Conservation (phyloP, 257 asterid genomes). For the Sherardia arvensis region DNA sequence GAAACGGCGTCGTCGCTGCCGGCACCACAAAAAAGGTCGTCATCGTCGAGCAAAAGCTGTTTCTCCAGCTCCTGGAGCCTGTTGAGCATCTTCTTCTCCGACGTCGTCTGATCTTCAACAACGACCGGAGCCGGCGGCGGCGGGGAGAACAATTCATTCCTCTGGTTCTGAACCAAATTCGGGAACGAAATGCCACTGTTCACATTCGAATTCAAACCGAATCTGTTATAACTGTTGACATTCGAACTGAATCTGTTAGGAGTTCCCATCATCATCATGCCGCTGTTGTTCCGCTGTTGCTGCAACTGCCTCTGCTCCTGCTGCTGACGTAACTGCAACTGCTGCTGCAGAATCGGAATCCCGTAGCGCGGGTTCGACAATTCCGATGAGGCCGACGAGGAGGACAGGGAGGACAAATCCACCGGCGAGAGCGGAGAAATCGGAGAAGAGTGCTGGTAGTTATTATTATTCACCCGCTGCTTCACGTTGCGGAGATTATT, state of each 20-base stretch:
- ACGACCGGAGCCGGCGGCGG: not conserved
- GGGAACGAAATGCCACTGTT: slow-evolving; percentile 19
- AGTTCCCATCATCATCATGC: slow-evolving; percentile 5
- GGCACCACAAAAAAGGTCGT: slow-evolving; percentile 16
- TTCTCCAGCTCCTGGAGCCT: slow-evolving; percentile 66
- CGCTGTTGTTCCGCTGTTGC: slow-evolving; percentile 7
- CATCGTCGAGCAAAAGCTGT: slow-evolving; percentile 59
- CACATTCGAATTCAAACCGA: not conserved
- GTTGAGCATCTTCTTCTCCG: slow-evolving; percentile 45
- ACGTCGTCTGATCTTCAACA: slow-evolving; percentile 9
- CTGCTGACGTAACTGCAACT: slow-evolving; percentile 18
- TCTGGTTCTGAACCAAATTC: slow-evolving; percentile 25
- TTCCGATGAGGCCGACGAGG: slow-evolving; percentile 22
- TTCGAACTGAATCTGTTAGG: slow-evolving; percentile 11
- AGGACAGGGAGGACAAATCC: slow-evolving; percentile 44
- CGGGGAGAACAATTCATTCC: slow-evolving; percentile 11
- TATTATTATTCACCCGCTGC: slow-evolving; percentile 37
- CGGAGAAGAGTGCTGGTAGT: slow-evolving; percentile 46
- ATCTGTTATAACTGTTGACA: slow-evolving; percentile 8
- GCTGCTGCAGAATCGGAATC: slow-evolving; percentile 45
- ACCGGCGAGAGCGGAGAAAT: slow-evolving; percentile 47
- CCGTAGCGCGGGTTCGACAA: slow-evolving; percentile 38
- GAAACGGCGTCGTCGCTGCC: slow-evolving; percentile 36
- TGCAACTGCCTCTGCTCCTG: slow-evolving; percentile 1
- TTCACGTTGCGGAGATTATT: slow-evolving; percentile 51